Evolutionary conservation across 345 rosid genomes (phyloP), one percentile per base, ranked within the genome.

Genomic region (Dipteronia dyeriana): DNA sequence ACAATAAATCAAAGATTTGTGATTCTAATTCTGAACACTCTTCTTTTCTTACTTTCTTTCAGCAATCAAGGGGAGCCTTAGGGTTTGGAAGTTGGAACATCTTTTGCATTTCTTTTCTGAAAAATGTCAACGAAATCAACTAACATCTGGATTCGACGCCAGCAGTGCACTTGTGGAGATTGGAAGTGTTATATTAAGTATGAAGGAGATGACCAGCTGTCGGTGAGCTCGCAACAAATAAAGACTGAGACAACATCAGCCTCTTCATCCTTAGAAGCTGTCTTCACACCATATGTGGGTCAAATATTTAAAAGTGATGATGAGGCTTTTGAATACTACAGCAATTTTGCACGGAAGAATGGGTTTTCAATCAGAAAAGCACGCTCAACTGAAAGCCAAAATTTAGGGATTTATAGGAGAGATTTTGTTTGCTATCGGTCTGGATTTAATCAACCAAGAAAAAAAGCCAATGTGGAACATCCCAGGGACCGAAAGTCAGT

Each of bases 381-480:
- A 0, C 87, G 98, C 11, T 95, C 98, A 53, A 95, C 97, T 0
- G 96, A 90, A 78, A 93, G 98, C 81, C 98, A 88, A 75, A 88
- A 91, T 83, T 80, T 95, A 76, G 99, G 99, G 23, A 78, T 95
- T 38, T 95, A 95, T 71, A 79, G 97, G 67, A 79, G 98, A 78
- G 99, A 95, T 83, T 95, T 95, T 83, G 98, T 95, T 80, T 95
- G 99, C 74, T 90, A 93, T 69, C 93, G 99, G 25, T 93, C 99
- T 75, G 99, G 98, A 47, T 95, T 93, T 79, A 92, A 92, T 80
- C 98, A 92, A 72, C 96, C 98, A 2, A 81, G 99, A 45, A 95
- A 95, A 87, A 93, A 92, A 87, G 90, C 92, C 29, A 87, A 91
- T 38, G 99, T 91, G 14, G 97, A 91, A 83, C 99, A 92, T 77